Base-by-base conservation (phyloP, 768 basidiomycete species). In the Mycena rebaudengoi region DNA sequence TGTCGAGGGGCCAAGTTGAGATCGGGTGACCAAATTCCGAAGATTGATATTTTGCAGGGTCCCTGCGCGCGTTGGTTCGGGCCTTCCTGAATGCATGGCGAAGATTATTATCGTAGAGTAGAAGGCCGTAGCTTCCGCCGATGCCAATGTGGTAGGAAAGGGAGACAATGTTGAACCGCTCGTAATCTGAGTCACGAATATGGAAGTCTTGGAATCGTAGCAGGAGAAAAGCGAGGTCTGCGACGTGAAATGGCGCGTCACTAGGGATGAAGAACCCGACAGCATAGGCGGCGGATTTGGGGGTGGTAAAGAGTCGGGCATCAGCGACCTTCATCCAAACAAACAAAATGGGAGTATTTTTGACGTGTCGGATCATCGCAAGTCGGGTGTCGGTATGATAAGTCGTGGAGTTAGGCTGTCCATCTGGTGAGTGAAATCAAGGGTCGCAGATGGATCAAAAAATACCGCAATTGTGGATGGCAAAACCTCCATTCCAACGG, bases 131-230 rank as follows among this genome's bases (percentile, higher is more conserved):
- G 13, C 37, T 40, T 11, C 46, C 52, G 21, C 21, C 4, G 13
- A 32, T 8, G 2, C 11, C 44, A 21, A 62, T 18, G 10, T 54
- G 32, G n/a, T 62, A 62, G n/a, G 43, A 45, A 1, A 62, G 44
- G 26, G 51, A 53, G 39, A 62, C 14, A 8, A 62, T 29, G 1
- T 54, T 16, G 52, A 62, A 62, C 4, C 12, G 16, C 3, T 18
- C 29, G 44, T 62, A 62, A 16, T 62, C 60, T 16, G 25, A 37
- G 33, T 62, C 60, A 23, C 60, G 60, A 23, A 62, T 40, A 16
- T 62, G 39, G 5, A 20, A 39, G 21, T 62, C 60, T 10, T 62
- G 60, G 21, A 62, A 54, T 12, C 60, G 21, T 20, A 51, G 32
- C 5, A 45, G 51, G 26, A 60, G 29, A n/a, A 35, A 60, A 2